Conservation (phyloP, 1,139 yeast species). For the Saccharomycopsis hybrid region DNA sequence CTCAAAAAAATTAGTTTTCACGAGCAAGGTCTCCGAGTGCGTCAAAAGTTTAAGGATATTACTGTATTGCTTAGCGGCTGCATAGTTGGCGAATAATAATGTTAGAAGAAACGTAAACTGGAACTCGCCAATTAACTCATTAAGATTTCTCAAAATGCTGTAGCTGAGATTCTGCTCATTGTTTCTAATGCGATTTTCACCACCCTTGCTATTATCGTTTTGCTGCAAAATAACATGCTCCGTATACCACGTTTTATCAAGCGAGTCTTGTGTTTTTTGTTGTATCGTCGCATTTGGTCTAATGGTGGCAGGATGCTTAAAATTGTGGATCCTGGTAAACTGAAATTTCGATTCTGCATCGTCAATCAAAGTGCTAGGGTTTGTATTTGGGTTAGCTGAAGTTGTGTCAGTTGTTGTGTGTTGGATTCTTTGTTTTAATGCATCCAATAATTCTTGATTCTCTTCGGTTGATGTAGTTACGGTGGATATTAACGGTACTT, state of each 20-base stretch:
- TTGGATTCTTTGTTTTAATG: too few relatives aligned
- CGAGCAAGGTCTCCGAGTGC: background rate
- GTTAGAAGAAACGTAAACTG: conserved; percentile 34
- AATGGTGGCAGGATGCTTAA: conserved; percentile 28
- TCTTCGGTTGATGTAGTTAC: background rate
- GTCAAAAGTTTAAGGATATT: conserved; percentile 1
- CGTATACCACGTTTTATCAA: conserved; percentile 41
- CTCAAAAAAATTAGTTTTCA: background rate
- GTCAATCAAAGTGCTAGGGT: conserved; percentile 26
- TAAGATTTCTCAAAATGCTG: conserved; percentile 19
- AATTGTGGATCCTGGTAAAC: conserved; percentile 29
- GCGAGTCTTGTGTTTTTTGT: conserved; percentile 33
- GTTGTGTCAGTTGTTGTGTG: too few relatives aligned
- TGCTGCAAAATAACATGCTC: conserved; percentile 26
- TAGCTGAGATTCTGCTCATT: background rate
- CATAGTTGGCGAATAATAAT: conserved; percentile 35
- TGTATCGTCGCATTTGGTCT: conserved; percentile 30
- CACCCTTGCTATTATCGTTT: too few relatives aligned
- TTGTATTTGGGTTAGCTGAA: conserved; percentile 19
- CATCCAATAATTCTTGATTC: background rate
- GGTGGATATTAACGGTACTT: background rate
- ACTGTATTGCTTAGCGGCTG: conserved; percentile 8
- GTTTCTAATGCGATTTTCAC: too few relatives aligned
- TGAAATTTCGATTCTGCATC: conserved; percentile 29
- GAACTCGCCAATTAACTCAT: conserved; percentile 34